Conservation (phyloP, 2,329 filamentous ascomycete species). For the Pseudopithomyces maydicus region DNA sequence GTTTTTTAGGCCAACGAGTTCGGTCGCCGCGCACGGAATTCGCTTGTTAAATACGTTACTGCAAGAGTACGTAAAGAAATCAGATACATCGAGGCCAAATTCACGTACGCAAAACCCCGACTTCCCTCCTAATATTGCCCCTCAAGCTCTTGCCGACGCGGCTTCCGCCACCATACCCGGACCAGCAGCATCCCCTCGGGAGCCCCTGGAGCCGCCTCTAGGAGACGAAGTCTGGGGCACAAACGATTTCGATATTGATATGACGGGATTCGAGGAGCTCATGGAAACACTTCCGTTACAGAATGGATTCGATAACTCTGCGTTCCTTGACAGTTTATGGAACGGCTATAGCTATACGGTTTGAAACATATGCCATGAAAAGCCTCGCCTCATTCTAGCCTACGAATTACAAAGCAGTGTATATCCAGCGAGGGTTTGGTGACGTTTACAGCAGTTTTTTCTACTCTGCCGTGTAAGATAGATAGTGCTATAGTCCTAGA, state of each 20-base stretch:
- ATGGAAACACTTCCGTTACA: conserved; percentile 30
- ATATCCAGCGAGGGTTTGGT: background rate
- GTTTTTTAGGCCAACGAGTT: conserved; percentile 32
- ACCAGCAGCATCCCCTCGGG: conserved; percentile 3
- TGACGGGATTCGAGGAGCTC: conserved; percentile 30
- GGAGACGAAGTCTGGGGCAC: conserved; percentile 18
- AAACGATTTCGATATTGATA: conserved; percentile 32
- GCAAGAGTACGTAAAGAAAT: conserved; percentile 29
- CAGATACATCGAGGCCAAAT: conserved; percentile 15
- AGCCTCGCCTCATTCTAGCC: background rate
- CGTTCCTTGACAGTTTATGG: conserved; percentile 26
- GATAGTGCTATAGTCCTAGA: too few species aligned
- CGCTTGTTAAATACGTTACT: conserved; percentile 45
- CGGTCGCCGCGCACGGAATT: conserved; percentile 46
- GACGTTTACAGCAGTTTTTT: too few species aligned
- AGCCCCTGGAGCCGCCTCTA: conserved; percentile 1
- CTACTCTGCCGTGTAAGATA: too few species aligned
- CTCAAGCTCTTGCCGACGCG: conserved; percentile 14
- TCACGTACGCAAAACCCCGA: conserved; percentile 6
- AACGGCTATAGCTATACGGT: background rate
- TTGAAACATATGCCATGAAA: background rate
- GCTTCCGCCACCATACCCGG: conserved; percentile 4
- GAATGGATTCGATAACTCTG: conserved; percentile 26
- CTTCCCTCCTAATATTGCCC: conserved; percentile 15
- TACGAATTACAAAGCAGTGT: background rate